A percentile compares a stretch with the other conserved stretches of the same genome.
Conservation (phyloP, 345 rosid species). For the Capsella bursapastoris region DNA sequence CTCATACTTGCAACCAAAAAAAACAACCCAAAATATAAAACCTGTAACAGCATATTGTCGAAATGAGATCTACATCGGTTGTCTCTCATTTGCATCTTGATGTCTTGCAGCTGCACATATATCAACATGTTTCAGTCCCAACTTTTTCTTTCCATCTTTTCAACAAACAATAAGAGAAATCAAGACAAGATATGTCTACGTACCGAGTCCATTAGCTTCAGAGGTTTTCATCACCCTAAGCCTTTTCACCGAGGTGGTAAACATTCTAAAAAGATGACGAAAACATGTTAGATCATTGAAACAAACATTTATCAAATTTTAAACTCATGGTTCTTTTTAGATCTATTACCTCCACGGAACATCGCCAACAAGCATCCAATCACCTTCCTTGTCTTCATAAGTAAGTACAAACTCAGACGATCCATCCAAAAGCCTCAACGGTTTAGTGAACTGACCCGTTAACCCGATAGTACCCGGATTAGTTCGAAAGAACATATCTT, state of each 20-base stretch:
- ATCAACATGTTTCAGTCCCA: slow-evolving; percentile 22
- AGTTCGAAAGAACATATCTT: slow-evolving; percentile 76
- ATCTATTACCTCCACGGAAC: slow-evolving; percentile 89
- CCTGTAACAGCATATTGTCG: slow-evolving; percentile 13
- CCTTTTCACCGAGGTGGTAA: slow-evolving; percentile 74
- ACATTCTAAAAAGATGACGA: slow-evolving; percentile 63
- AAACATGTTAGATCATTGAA: slow-evolving; percentile 7
- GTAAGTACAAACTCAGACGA: slow-evolving; percentile 88
- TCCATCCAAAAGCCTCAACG: slow-evolving; percentile 73
- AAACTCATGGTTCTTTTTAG: not conserved
- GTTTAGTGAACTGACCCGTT: slow-evolving; percentile 40
- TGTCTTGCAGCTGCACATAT: slow-evolving; percentile 67
- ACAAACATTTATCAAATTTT: not conserved
- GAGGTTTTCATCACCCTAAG: slow-evolving; percentile 86
- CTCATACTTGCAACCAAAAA: slow-evolving; percentile 39
- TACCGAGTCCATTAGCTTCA: slow-evolving; percentile 89
- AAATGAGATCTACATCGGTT: slow-evolving; percentile 50
- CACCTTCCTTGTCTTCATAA: slow-evolving; percentile 95
- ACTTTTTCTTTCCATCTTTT: not conserved
- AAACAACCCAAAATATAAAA: slow-evolving; percentile 12
- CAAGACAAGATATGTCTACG: slow-evolving; percentile 15
- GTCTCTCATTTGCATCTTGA: slow-evolving; percentile 62
- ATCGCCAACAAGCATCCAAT: slow-evolving; percentile 99
- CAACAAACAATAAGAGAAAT: not conserved
- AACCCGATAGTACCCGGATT: slow-evolving; percentile 47